Conservation (phyloP, 2,329 filamentous ascomycete genomes). For the Diaporthe ilicicola region DNA sequence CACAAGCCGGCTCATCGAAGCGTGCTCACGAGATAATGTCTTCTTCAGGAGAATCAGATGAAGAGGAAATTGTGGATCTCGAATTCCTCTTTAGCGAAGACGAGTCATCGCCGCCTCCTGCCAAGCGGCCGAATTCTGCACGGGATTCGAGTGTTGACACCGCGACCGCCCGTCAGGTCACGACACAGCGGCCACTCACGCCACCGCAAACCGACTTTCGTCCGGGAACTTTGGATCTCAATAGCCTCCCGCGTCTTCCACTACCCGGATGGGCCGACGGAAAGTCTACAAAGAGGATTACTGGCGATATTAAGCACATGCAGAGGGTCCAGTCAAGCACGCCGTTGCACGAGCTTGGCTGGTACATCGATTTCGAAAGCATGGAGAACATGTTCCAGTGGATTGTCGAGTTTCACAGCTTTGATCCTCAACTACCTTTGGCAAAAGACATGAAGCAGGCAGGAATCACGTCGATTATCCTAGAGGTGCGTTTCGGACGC, state of each 20-base stretch:
- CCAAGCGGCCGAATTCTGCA: slow-evolving; percentile 19
- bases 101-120: slow-evolving; percentile 28
- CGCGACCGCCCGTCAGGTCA: slow-evolving; percentile 7
- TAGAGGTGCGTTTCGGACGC: slow-evolving; percentile 83
- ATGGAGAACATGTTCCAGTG: slow-evolving; percentile 85
- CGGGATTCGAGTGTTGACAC: slow-evolving; percentile 30
- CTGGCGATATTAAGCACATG: slow-evolving; percentile 70
- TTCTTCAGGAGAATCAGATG: slow-evolving; percentile 48
- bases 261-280: slow-evolving; percentile 71
- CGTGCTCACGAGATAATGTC: slow-evolving; percentile 38
- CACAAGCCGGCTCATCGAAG: slow-evolving; percentile 15
- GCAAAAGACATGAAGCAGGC: slow-evolving; percentile 75
- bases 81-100: slow-evolving; percentile 44
- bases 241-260: slow-evolving; percentile 69
- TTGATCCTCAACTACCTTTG: slow-evolving; percentile 73
- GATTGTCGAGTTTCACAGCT: slow-evolving; percentile 90
- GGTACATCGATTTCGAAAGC: slow-evolving; percentile 77
- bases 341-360: slow-evolving; percentile 75
- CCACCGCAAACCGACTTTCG: slow-evolving; percentile 58
- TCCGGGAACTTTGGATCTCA: slow-evolving; percentile 71
- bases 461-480: slow-evolving; percentile 72
- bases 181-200: slow-evolving; percentile 25
- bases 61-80: slow-evolving; percentile 51
- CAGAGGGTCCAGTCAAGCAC: slow-evolving; percentile 70
- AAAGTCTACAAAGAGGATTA: slow-evolving; percentile 68